Evolutionary conservation across 2,329 filamentous ascomycete species (phyloP), one percentile per base, ranked within the genome.

Genomic region (Ciborinia camelliae): DNA sequence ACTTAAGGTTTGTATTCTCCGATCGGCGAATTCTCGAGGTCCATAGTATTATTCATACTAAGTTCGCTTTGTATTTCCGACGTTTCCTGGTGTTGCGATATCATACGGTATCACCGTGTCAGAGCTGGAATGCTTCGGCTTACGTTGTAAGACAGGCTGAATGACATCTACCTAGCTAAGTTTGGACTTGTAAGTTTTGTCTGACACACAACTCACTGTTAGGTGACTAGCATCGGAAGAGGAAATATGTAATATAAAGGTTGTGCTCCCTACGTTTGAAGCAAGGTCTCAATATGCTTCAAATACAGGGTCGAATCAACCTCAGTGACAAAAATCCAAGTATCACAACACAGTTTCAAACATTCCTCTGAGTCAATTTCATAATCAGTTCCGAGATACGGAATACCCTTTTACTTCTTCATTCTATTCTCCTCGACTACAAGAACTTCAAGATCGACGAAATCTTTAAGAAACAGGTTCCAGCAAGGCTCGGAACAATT

Each of bases 11-110:
- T 39, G 39, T 63, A 63, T 63, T 57, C 60, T 63, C 61, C 61
- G 61, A 28, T 63, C 61, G 61, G 61, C 61, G 51, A 57, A 39
- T 63, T 63, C 28, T 57, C n/a, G n/a, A n/a, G n/a, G n/a, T n/a
- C 39, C 51, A 48, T 48, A 63, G 9, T 63, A 26, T 12, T n/a
- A 10, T 39, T 43, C 20, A 26, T 45, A n/a, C 37, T 35, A 62
- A 35, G 50, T 14, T 37, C 51, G 26, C 37, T 53, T 41, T 7
- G 37, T 30, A 52, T 45, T 43, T 52, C 18, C 6, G 41, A 58
- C 41, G 55, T 35, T 58, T 58, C 12, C 28, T 58, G 26, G 41
- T 47, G 55, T 58, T 58, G 41, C 55, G 55, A 58, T 58, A 58
- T 58, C 41, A 45, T 58, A 47, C 28, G 28, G n/a, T 45, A 35